Conservation (phyloP, 169 alveolate species). For the Eimeria maxima region DNA sequence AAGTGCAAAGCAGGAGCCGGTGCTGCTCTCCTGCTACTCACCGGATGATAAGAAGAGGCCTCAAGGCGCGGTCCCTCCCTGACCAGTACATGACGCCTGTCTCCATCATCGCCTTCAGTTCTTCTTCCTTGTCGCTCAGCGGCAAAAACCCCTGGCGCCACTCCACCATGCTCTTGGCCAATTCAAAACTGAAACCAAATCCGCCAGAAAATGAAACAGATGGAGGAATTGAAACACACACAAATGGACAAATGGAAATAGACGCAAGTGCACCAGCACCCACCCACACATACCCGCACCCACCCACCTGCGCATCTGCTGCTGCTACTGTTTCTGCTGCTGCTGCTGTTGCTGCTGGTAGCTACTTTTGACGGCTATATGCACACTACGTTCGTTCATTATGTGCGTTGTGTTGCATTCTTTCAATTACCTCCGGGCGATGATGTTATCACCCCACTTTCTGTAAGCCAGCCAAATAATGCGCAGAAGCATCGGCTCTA, state of each 20-base stretch:
- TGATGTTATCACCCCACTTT: conserved; percentile 41
- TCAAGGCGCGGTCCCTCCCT: conserved; percentile 86
- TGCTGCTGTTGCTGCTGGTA: not conserved
- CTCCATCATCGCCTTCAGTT: conserved; percentile 79
- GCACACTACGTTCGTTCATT: not conserved
- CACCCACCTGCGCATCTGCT: not conserved
- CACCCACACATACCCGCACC: too few relatives aligned
- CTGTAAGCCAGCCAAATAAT: conserved; percentile 85
- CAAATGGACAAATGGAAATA: too few relatives aligned
- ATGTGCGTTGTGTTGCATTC: not conserved
- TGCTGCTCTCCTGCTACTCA: not conserved
- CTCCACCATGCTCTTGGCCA: conserved; percentile 83
- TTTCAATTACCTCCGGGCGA: conserved; percentile 6
- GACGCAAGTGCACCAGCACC: too few relatives aligned
- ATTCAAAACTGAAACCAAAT: conserved; percentile 74
- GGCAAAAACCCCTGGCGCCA: conserved; percentile 87
- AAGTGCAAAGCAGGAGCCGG: too few relatives aligned
- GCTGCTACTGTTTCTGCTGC: conserved; percentile 8
- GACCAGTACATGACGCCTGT: conserved; percentile 88
- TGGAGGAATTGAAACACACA: not conserved
- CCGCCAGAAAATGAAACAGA: not conserved
- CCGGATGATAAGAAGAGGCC: conserved; percentile 86
- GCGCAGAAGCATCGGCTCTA: conserved; percentile 86
- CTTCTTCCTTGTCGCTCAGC: conserved; percentile 82
- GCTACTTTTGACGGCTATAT: not conserved